phyloP scores from a whole-genome alignment of 495 filamentous ascomycete species.

The Tricharina praecox region DNA sequence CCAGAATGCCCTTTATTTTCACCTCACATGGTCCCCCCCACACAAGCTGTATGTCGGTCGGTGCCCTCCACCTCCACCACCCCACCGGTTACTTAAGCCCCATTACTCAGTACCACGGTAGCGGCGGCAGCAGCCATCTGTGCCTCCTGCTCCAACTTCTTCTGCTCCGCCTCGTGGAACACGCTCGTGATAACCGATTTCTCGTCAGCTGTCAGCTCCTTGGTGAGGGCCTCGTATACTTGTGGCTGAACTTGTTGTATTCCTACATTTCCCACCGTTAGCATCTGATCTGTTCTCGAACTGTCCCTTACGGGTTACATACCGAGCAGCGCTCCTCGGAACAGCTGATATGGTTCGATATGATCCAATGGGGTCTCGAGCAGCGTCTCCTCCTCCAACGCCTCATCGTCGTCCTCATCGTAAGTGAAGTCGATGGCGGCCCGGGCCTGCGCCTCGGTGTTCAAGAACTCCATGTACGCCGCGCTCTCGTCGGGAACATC shows the following conservation, averaged over 20 bases:
- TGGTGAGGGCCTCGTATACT: constrained; percentile 65
- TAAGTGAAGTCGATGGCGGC: constrained; percentile 31
- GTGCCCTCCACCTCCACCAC: too few species aligned
- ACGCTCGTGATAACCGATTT: constrained; percentile 64
- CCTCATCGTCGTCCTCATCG: constrained; percentile 55
- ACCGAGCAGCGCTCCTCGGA: constrained; percentile 69
- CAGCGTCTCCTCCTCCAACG: constrained; percentile 77
- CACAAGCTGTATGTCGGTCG: too few species aligned
- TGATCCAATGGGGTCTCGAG: constrained; percentile 89
- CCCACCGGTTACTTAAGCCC: too few species aligned
- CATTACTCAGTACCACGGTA: background rate
- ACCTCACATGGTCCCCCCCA: too few species aligned
- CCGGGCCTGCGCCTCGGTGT: constrained; percentile 50
- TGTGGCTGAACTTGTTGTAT: constrained; percentile 82
- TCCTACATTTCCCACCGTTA: constrained; percentile 35
- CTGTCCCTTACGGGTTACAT: constrained; percentile 29
- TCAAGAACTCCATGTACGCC: constrained; percentile 89
- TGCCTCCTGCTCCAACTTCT: constrained; percentile 20
- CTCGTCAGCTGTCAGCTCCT: constrained; percentile 62
- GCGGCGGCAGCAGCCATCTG: constrained; percentile 10
- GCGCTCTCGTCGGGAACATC: constrained; percentile 62
- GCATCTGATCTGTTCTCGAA: background rate
- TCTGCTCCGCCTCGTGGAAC: constrained; percentile 29
- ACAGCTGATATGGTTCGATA: constrained; percentile 79
- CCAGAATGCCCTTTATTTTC: background rate